Evolutionary conservation across 2,329 filamentous ascomycete genomes (phyloP).

Genomic region (Plenodomus lindquistii): DNA sequence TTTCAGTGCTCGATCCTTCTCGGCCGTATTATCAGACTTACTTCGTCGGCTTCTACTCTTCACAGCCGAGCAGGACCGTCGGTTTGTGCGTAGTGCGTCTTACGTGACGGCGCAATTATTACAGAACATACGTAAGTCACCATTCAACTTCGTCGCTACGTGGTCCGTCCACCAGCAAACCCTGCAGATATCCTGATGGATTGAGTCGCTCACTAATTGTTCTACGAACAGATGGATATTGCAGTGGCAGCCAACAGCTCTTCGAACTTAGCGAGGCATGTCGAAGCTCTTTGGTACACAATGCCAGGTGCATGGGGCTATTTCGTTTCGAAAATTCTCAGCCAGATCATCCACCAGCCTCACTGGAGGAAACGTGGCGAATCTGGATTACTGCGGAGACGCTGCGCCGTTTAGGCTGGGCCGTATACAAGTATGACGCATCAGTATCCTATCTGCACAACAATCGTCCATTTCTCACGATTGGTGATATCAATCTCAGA

Average conservation of each 20-base stretch:
- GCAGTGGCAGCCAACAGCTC: neutral
- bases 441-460: neutral
- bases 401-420: neutral
- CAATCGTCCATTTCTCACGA: neutral
- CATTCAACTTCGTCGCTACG: no score
- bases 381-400: neutral
- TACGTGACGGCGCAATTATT: neutral
- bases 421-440: neutral
- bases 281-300: neutral
- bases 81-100: neutral
- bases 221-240: slow-evolving; percentile 1
- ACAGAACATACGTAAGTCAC: neutral
- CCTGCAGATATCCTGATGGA: no score
- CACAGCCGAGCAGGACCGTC: neutral
- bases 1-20: neutral
- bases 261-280: neutral
- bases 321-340: neutral
- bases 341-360: neutral
- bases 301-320: neutral
- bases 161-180: no score
- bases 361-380: neutral
- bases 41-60: neutral
- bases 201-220: no score
- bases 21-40: neutral
- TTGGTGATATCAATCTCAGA: neutral